Evolutionary conservation across 768 basidiomycete genomes (phyloP).

Genomic region (Hericium coralloides): DNA sequence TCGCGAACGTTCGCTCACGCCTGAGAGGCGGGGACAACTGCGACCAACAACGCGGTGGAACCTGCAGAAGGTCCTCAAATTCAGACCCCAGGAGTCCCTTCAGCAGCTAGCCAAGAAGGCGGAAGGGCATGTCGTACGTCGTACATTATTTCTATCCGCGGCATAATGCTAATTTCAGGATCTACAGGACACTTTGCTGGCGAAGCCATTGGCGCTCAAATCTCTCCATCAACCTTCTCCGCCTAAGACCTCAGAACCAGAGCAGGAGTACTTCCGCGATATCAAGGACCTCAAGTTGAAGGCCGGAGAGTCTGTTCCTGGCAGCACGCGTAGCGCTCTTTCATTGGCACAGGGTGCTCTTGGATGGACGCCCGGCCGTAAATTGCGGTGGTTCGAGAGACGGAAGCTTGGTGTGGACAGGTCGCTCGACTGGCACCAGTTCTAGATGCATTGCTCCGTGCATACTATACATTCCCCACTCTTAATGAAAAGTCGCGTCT

Average conservation of each 20-base stretch:
- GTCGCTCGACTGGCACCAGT: slow-evolving; percentile 11
- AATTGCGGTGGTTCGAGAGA: slow-evolving; percentile 12
- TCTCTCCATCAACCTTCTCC: slow-evolving; percentile 4
- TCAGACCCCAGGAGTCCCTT: slow-evolving; percentile 38
- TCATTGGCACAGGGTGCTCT: slow-evolving; percentile 9
- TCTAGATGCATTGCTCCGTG: neutral
- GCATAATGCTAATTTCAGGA: neutral
- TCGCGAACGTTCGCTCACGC: slow-evolving; percentile 34
- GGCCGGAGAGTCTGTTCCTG: slow-evolving; percentile 14
- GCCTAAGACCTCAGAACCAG: slow-evolving; percentile 3
- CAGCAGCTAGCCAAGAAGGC: slow-evolving; percentile 46
- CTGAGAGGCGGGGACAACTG: slow-evolving; percentile 33
- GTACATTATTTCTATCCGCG: neutral
- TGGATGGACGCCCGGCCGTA: slow-evolving; percentile 12
- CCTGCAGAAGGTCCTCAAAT: slow-evolving; percentile 64
- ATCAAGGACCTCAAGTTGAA: slow-evolving; percentile 14
- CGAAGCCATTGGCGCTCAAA: slow-evolving; percentile 13
- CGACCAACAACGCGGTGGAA: slow-evolving; percentile 67
- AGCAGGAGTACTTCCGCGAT: slow-evolving; percentile 12
- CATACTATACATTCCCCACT: slow-evolving; percentile 6
- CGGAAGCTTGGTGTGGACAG: slow-evolving; percentile 14
- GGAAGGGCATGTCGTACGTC: slow-evolving; percentile 54
- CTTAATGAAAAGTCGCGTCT: neutral
- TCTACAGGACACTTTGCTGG: slow-evolving; percentile 10
- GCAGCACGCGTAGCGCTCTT: slow-evolving; percentile 9